Evolutionary conservation across 805 yeast genomes (phyloP).

Genomic region (Ogataea dorogensis): DNA sequence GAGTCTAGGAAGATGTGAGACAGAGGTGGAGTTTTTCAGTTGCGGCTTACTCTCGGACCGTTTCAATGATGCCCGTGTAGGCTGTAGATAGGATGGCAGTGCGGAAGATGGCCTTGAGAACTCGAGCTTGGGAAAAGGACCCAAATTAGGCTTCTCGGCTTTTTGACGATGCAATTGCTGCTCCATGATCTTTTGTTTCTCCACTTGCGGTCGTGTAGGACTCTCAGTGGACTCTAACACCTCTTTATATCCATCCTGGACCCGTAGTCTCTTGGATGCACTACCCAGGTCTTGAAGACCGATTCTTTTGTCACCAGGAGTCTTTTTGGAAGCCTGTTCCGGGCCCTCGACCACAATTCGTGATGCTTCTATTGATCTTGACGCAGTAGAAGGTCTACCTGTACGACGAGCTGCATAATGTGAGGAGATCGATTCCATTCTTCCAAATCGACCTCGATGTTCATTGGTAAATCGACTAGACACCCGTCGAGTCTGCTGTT

Average conservation of each 20-base stretch:
- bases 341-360: slow-evolving; percentile 9
- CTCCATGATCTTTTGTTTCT: slow-evolving; percentile 24
- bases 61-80: slow-evolving; percentile 18
- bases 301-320: slow-evolving; percentile 30
- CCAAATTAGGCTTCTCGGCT: slow-evolving; percentile 4
- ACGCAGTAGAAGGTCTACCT: slow-evolving; percentile 6
- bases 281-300: slow-evolving; percentile 26
- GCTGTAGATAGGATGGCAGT: slow-evolving; percentile 22
- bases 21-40: slow-evolving; percentile 2
- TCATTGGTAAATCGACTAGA: slow-evolving; percentile 44
- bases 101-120: slow-evolving; percentile 5
- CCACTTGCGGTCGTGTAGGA: slow-evolving; percentile 30
- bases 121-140: slow-evolving; percentile 10
- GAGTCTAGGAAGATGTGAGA: slow-evolving; percentile 7
- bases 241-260: slow-evolving; percentile 26
- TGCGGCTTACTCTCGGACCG: slow-evolving; percentile 15
- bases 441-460: slow-evolving; percentile 44
- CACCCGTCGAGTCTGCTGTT: slow-evolving; percentile 26
- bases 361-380: slow-evolving; percentile 1
- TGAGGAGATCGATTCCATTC: slow-evolving; percentile 49
- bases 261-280: slow-evolving; percentile 31
- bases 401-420: slow-evolving; percentile 45
- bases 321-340: slow-evolving; percentile 3
- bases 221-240: slow-evolving; percentile 22
- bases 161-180: slow-evolving; percentile 20